Evolutionary conservation across 2,329 filamentous ascomycete species (phyloP).

Genomic region (Diaporthe citriasiana): DNA sequence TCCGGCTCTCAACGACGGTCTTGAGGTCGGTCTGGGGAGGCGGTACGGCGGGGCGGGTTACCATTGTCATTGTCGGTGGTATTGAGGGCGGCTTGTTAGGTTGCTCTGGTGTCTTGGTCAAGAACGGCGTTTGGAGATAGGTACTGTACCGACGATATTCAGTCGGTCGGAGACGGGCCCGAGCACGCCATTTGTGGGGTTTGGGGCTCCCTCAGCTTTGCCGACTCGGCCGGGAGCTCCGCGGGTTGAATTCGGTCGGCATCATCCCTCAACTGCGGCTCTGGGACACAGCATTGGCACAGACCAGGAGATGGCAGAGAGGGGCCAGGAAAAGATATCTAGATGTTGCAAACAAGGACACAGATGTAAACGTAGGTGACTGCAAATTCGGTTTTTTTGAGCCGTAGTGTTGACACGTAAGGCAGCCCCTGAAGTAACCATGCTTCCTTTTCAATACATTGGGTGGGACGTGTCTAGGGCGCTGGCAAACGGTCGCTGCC

Average conservation of each 20-base stretch:
- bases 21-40: slow-evolving; percentile 49
- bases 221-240: slow-evolving; percentile 16
- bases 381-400: background rate
- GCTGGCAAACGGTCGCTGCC: background rate
- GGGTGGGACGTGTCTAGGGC: background rate
- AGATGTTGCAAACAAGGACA: background rate
- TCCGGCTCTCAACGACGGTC: slow-evolving; percentile 49
- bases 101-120: background rate
- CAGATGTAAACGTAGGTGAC: background rate
- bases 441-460: background rate
- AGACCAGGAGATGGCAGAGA: background rate
- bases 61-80: slow-evolving; percentile 37
- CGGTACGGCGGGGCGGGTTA: slow-evolving; percentile 42
- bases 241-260: background rate
- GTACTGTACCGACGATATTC: background rate
- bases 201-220: background rate
- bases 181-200: slow-evolving; percentile 39
- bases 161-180: background rate
- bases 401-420: background rate
- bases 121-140: background rate
- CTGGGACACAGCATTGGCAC: background rate
- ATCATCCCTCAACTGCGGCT: background rate
- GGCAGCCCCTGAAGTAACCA: no score
- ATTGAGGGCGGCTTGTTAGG: no score
- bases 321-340: background rate